Evolutionary conservation across 2,329 filamentous ascomycete genomes (phyloP).

Genomic region (Neurospora crassa): DNA sequence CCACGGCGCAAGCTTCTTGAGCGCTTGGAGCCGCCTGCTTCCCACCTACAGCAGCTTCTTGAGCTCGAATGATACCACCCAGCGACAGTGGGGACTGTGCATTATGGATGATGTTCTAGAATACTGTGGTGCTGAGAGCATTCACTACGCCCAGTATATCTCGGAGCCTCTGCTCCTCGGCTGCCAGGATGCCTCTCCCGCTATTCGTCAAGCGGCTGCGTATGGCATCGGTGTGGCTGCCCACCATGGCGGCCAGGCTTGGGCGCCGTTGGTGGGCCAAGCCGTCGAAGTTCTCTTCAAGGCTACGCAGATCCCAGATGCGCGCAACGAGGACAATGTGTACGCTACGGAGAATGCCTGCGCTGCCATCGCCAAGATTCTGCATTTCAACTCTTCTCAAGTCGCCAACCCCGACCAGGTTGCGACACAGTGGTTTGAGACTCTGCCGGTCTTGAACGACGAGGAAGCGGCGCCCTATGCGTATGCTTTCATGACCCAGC

Average conservation of each 20-base stretch:
- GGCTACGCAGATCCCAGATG: slow-evolving; percentile 69
- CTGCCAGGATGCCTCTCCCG: slow-evolving; percentile 75
- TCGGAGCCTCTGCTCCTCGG: slow-evolving; percentile 79
- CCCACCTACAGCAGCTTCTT: slow-evolving; percentile 81
- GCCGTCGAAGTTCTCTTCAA: slow-evolving; percentile 77
- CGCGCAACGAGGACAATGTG: slow-evolving; percentile 83
- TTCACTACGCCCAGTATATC: slow-evolving; percentile 78
- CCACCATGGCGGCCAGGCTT: slow-evolving; percentile 77
- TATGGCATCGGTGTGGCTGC: slow-evolving; percentile 95
- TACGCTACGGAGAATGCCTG: slow-evolving; percentile 98
- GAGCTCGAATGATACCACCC: slow-evolving; percentile 70
- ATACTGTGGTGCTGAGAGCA: slow-evolving; percentile 86
- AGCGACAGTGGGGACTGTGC: slow-evolving; percentile 97
- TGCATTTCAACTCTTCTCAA: slow-evolving; percentile 76
- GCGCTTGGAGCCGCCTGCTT: slow-evolving; percentile 78
- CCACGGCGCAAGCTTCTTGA: slow-evolving; percentile 75
- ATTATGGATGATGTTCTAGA: slow-evolving; percentile 98
- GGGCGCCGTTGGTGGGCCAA: slow-evolving; percentile 78
- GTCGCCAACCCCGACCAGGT: slow-evolving; percentile 69
- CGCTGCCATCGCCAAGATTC: slow-evolving; percentile 90
- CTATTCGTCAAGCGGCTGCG: slow-evolving; percentile 89
- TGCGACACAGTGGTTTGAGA: slow-evolving; percentile 79
- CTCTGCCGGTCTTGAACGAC: slow-evolving; percentile 84
- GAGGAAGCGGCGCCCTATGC: slow-evolving; percentile 96
- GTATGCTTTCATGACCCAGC: slow-evolving; percentile 80